Percentiles rank a stretch among this genome's conserved stretches.
These are phyloP conservation scores for Alternaria metachromatica DNA, from an alignment of 2,329 filamentous ascomycete genomes.

Conservation along the genomic window DNA sequence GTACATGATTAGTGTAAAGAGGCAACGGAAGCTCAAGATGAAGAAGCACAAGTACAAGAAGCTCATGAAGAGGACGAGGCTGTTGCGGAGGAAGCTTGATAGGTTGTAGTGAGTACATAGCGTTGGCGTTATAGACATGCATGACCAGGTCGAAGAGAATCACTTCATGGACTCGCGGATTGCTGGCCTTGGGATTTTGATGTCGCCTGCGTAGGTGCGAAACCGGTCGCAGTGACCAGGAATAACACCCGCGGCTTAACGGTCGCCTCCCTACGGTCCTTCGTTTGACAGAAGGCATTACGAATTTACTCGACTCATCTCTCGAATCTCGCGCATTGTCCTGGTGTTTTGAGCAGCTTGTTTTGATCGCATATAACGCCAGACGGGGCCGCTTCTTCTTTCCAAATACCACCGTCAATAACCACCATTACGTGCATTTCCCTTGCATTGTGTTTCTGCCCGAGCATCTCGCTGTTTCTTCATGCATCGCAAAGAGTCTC, in stretches of 20 bases:
- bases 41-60: conserved; percentile 99
- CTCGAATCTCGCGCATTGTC: conserved; percentile 27
- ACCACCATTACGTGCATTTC: conserved; percentile 13
- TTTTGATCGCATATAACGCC: conserved; percentile 33
- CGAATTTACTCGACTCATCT: conserved; percentile 38
- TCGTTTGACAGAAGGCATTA: conserved; percentile 32
- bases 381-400: conserved; percentile 31
- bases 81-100: conserved; percentile 81
- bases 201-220: conserved; percentile 1
- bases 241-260: conserved; percentile 3
- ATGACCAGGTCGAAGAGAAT: conserved; percentile 15
- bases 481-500: conserved; percentile 12
- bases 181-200: background rate
- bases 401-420: conserved; percentile 35
- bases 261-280: background rate
- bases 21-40: conserved; percentile 96
- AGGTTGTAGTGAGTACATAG: conserved; percentile 40
- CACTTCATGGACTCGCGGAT: background rate
- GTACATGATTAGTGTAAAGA: conserved; percentile 86
- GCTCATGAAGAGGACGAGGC: conserved; percentile 90
- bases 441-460: conserved; percentile 41
- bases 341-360: conserved; percentile 30
- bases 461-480: conserved; percentile 23
- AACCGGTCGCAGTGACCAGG: background rate
- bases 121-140: conserved; percentile 19